A percentile compares a stretch with the other conserved stretches of the same genome.
Evolutionary conservation across 441 rosid species (phyloP).

Genomic region (Biscutella auriculata): DNA sequence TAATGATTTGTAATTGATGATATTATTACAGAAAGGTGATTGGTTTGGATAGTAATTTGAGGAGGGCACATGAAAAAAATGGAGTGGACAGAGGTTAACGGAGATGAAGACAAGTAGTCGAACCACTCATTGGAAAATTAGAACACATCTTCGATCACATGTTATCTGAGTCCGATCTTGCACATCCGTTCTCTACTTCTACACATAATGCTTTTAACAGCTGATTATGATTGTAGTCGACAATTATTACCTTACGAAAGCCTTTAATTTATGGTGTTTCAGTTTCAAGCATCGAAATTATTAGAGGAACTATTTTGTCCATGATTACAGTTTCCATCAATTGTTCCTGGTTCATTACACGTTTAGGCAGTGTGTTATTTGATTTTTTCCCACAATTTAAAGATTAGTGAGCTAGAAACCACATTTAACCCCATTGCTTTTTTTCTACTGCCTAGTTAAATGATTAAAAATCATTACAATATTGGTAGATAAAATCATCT

Average conservation of each 20-base stretch:
- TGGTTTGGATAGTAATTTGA: neutral
- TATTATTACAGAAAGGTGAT: neutral
- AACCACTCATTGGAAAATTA: slow-evolving; percentile 13
- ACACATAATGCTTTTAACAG: slow-evolving; percentile 1
- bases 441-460: neutral
- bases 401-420: neutral
- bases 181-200: slow-evolving; percentile 15
- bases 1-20: neutral
- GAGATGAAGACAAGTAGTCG: slow-evolving; percentile 10
- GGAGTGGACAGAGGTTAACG: slow-evolving; percentile 5
- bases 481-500: slow-evolving; percentile 14
- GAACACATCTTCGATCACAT: slow-evolving; percentile 9
- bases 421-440: neutral
- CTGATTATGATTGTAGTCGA: neutral
- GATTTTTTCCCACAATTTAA: neutral
- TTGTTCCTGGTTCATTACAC: too few species aligned
- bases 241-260: neutral
- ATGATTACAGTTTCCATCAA: too few species aligned
- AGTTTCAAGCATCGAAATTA: neutral
- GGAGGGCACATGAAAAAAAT: slow-evolving; percentile 14
- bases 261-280: neutral
- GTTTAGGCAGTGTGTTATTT: neutral
- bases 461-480: slow-evolving; percentile 14
- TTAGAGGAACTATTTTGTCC: neutral
- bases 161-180: slow-evolving; percentile 8